Evolutionary conservation across 169 alveolate species (phyloP), one percentile per base, ranked within the genome.

Genomic region (Plasmodium billcollinsi): DNA sequence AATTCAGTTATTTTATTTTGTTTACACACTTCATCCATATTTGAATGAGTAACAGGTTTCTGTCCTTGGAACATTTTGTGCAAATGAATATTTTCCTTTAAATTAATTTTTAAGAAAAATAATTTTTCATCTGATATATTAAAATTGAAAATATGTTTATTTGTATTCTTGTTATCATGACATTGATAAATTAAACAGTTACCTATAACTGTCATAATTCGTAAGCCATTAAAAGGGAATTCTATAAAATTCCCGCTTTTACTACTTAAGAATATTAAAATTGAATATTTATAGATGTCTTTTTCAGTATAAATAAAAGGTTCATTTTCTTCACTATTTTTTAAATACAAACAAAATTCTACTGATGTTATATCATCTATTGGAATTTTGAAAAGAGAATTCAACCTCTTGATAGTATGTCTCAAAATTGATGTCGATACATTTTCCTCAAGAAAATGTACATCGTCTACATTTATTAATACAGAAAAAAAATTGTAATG

Each of bases 41-140:
- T 52, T 54, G 18, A n/a, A 18, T 20, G 45, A 56, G 59, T n/a
- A 0, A 39, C 47, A 73, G 50, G 39, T 26, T 3, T 59, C 47
- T 24, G 39, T 1, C 61, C 24, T 52, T 39, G 47, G 58, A 74
- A 47, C 47, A 74, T 0, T 20, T 56, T 43, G 21, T 78, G 70
- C 65, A 78, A 65, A 49, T 78, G 21, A 52, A 78, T 45, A 39
- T 66, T 26, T 1, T 78, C 67, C 45, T 29, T 65, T 29, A 78
- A 72, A 63, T 78, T 78, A 20, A 78, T 20, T 66, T 78, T 78
- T 50, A 78, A 47, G 59, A 78, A 78, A 65, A 78, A 78, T 3
- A 78, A 20, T 78, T 78, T 78, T 58, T 78, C 89, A 49, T 78
- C 89, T 14, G 89, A 63, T 26, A 78, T 58, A 14, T 65, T 50